Base-by-base conservation (phyloP, 306 rosid species). In the Acacia melanoxylon region DNA sequence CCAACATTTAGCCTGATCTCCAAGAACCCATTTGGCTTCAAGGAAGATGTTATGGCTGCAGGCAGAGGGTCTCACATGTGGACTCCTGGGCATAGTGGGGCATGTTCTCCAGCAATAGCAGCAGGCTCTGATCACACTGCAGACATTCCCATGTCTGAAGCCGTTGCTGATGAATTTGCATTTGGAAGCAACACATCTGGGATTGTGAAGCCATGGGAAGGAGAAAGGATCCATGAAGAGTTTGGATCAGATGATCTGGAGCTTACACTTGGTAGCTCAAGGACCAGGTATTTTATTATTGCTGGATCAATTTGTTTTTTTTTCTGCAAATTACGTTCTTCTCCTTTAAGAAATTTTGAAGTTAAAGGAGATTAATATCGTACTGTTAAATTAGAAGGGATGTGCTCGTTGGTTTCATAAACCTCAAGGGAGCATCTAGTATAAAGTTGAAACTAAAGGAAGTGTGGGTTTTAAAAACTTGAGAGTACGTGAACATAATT, bases 171-270 rank as follows among this genome's bases (percentile, higher is more conserved):
- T 74, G 99, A 95, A 78, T 95, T 95, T 85, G 99, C 99, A 51
- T 95, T 95, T 78, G 99, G 99, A 80, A 87, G 92, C 86, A 88
- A 93, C 84, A 56, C 90, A 48, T 52, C 86, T 24, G 95, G 99
- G 35, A 74, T 93, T 75, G 98, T 95, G 51, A 95, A 95, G 92
- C 92, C 99, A 59, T 95, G 99, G 99, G 98, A 93, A 87, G 99
- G 99, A 72, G 99, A 95, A 77, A 89, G 97, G 70, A 95, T 95
- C 81, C 98, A 93, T 25, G 99, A 95, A 85, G 99, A 89, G 56
- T 89, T 89, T 78, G 94, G 87, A 63, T 80, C 97, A 6, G 99
- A 95, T 87, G 99, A 95, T 80, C 94, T 95, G 61, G 99, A 91
- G 84, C 99, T 95, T 81, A 93, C 99, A 74, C 99, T 95, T 77